Evolutionary conservation across 768 basidiomycete genomes (phyloP), one percentile per base, ranked within the genome.

Genomic region (Lyophyllum semitale): DNA sequence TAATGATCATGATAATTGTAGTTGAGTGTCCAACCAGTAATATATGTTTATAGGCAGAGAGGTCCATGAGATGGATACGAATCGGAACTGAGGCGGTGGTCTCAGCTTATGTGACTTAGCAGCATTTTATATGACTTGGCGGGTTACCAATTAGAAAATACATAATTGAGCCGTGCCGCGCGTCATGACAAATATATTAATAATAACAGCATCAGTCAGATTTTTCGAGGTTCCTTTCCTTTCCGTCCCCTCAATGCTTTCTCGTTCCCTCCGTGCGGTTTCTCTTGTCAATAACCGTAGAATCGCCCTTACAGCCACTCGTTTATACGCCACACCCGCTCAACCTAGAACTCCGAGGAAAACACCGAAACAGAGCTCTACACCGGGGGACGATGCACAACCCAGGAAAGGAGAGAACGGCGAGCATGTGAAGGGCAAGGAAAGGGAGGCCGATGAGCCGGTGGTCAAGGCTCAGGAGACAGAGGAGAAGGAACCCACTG

Each of bases 221-320:
- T 44, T 54, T 26, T 45, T 23, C 25, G 51, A 48, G 56, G 43
- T 37, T 46, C 51, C 53, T 56, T 51, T 41, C 57, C 51, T 43
- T 50, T 23, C 40, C 58, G 25, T 48, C 57, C 32, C 51, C 66
- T 66, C 65, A 65, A 88, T 89, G 88, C 79, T 89, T 60, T 79
- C 82, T 59, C 85, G 85, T 60, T 81, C 85, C 26, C 67, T 87
- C 49, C 83, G 84, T 67, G 79, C 80, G 52, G 74, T 75, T 3
- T 73, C 75, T 52, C 72, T 80, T 59, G 68, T 78, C 49, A 74
- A 77, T 55, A 68, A 66, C 48, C 78, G 75, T 27, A 67, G 76
- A 57, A 61, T 73, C 46, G 63, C 75, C 30, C 57, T 76, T 53
- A 53, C 66, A 30, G 57, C 68, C 55, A 49, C 68, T 55, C 80